phyloP scores from a whole-genome alignment of 495 filamentous ascomycete species.

The Opeltia flavorubescens region DNA sequence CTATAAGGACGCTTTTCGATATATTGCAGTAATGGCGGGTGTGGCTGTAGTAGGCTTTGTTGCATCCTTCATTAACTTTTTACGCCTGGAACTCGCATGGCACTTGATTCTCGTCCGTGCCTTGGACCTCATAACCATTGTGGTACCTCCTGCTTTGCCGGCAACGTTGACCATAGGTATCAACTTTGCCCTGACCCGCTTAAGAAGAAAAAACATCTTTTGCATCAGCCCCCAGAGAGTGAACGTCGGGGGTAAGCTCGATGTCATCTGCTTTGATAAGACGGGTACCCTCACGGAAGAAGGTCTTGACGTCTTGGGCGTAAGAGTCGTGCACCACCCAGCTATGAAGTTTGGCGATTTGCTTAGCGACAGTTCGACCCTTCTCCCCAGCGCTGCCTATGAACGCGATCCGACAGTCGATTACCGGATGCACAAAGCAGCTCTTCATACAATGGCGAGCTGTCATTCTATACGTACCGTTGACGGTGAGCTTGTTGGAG shows the following conservation, averaged over 20 bases:
- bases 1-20: conserved; percentile 93
- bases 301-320: conserved; percentile 85
- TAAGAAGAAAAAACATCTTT: conserved; percentile 81
- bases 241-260: conserved; percentile 90
- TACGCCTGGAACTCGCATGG: conserved; percentile 70
- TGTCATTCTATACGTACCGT: conserved; percentile 84
- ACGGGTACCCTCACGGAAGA: conserved; percentile 97
- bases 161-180: conserved; percentile 94
- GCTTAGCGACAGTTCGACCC: conserved; percentile 34
- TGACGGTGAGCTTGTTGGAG: conserved; percentile 78
- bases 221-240: conserved; percentile 96
- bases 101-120: conserved; percentile 83
- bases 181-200: conserved; percentile 78
- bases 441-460: conserved; percentile 89
- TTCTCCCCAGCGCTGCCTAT: conserved; percentile 41
- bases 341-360: conserved; percentile 49
- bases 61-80: conserved; percentile 84
- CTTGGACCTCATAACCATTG: conserved; percentile 92
- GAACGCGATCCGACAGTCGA: conserved; percentile 41
- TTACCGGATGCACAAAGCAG: conserved; percentile 50
- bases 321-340: conserved; percentile 55
- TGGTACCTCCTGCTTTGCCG: conserved; percentile 92
- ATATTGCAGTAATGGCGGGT: conserved; percentile 93
- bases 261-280: conserved; percentile 97
- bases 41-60: conserved; percentile 80